These are phyloP conservation scores for Trametes polyzona DNA, from an alignment of 1,284 basidiomycete species.

Conservation along the genomic window DNA sequence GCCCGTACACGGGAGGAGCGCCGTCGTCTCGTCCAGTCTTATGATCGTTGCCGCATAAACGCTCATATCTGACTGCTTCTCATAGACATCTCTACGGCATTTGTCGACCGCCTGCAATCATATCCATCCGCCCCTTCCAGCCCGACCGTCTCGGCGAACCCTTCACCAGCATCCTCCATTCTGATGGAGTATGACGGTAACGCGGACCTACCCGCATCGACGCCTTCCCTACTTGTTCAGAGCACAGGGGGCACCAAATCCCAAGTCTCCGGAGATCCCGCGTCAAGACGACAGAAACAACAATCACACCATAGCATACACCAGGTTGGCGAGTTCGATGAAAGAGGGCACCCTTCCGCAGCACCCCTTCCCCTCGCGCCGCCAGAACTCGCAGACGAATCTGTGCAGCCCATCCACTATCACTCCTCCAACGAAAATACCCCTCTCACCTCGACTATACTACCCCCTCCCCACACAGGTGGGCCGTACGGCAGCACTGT, in stretches of 20 bases:
- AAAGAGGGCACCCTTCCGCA: slow-evolving; percentile 7
- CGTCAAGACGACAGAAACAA: not conserved
- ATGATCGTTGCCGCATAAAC: too few species aligned
- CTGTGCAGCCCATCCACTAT: not conserved
- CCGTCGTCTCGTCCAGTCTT: too few species aligned
- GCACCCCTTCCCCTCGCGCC: slow-evolving; percentile 20
- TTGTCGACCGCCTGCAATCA: slow-evolving; percentile 68
- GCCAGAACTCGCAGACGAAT: slow-evolving; percentile 11
- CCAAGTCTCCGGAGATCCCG: not conserved
- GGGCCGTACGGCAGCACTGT: slow-evolving; percentile 8
- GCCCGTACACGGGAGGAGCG: too few species aligned
- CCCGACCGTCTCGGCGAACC: slow-evolving; percentile 30
- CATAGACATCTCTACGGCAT: slow-evolving; percentile 71
- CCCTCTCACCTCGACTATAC: slow-evolving; percentile 7
- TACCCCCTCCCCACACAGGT: not conserved
- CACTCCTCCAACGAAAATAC: slow-evolving; percentile 7
- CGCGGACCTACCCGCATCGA: not conserved
- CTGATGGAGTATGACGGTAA: slow-evolving; percentile 6
- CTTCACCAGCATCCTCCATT: slow-evolving; percentile 23
- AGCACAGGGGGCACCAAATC: slow-evolving; percentile 4
- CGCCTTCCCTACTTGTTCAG: slow-evolving; percentile 6
- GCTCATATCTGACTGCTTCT: not conserved
- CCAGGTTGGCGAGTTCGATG: not conserved
- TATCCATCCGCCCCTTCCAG: slow-evolving; percentile 58
- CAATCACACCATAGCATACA: not conserved